phyloP scores from a whole-genome alignment of 2,329 filamentous ascomycete species.

The Epichloe aotearoae region DNA sequence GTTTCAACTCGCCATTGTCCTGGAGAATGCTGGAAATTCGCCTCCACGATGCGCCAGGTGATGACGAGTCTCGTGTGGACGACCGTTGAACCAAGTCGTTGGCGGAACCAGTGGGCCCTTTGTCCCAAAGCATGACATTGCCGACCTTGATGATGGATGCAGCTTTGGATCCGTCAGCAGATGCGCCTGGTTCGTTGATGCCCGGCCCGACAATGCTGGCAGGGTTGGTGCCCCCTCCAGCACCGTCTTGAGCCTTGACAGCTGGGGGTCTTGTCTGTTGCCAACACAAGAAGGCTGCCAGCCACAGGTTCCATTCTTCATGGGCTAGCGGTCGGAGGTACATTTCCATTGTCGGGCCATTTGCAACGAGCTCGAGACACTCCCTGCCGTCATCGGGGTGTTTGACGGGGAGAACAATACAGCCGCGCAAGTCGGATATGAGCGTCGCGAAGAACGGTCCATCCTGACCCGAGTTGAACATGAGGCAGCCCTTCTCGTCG shows the following conservation, averaged over 20 bases:
- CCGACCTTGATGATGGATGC: constrained; percentile 88
- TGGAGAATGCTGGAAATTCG: constrained; percentile 85
- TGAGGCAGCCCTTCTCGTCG: constrained; percentile 58
- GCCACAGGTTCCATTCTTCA: constrained; percentile 64
- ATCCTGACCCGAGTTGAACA: constrained; percentile 59
- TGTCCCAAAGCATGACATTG: constrained; percentile 85
- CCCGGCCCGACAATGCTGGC: constrained; percentile 26
- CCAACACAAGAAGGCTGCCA: constrained; percentile 71
- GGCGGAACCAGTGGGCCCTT: constrained; percentile 44
- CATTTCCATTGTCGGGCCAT: constrained; percentile 43
- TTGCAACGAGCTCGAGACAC: constrained; percentile 41
- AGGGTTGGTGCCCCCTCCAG: constrained; percentile 15
- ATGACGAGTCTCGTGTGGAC: constrained; percentile 42
- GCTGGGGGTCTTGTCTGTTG: constrained; percentile 55
- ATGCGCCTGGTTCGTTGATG: constrained; percentile 27
- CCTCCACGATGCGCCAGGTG: constrained; percentile 57
- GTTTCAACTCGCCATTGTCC: constrained; percentile 87
- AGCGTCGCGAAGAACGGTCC: constrained; percentile 52
- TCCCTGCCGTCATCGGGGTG: constrained; percentile 28
- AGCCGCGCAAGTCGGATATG: constrained; percentile 62
- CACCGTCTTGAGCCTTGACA: constrained; percentile 37
- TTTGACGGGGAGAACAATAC: constrained; percentile 48
- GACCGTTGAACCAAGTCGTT: constrained; percentile 42
- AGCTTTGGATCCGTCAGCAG: constrained; percentile 19
- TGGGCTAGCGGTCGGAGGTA: constrained; percentile 49